A percentile compares a stretch with the other conserved stretches of the same genome.
These are phyloP conservation scores for Coemansia sp. DNA, from an alignment of 192 early-diverging fungal genomes.

Conservation along the genomic window DNA sequence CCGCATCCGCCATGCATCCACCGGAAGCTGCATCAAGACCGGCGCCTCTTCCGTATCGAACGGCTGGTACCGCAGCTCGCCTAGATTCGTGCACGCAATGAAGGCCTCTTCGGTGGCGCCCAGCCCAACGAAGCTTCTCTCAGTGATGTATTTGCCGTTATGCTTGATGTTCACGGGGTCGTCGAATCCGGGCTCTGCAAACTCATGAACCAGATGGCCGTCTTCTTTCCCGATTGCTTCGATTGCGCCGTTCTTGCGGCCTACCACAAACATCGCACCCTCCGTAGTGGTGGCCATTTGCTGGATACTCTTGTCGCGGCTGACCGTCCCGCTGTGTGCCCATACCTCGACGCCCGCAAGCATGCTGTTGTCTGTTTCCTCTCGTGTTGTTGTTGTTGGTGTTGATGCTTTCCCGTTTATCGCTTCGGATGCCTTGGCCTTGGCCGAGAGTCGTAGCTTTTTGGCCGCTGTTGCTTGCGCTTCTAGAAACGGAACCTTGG, in stretches of 20 bases:
- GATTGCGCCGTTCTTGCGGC: constrained; percentile 31
- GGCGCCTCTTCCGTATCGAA: constrained; percentile 9
- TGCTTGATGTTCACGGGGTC: constrained; percentile 18
- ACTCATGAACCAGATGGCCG: constrained; percentile 20
- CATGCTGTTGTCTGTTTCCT: neutral
- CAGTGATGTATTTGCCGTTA: constrained; percentile 28
- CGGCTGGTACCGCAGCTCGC: constrained; percentile 41
- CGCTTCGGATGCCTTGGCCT: constrained; percentile 30
- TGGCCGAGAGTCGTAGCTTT: constrained; percentile 37
- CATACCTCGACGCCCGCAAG: constrained; percentile 27
- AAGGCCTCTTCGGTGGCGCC: constrained; percentile 18
- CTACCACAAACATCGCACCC: constrained; percentile 24
- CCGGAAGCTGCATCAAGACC: constrained; percentile 36
- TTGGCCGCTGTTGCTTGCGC: constrained; percentile 47
- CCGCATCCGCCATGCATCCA: constrained; percentile 67
- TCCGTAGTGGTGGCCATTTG: constrained; percentile 24
- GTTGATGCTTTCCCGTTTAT: constrained; percentile 24
- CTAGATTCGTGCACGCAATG: constrained; percentile 43
- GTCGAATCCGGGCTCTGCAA: constrained; percentile 23
- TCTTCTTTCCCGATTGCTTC: constrained; percentile 22
- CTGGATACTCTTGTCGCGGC: constrained; percentile 25
- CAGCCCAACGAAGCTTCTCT: constrained; percentile 28
- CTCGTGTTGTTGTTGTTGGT: constrained; percentile 10
- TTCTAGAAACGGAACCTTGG: constrained; percentile 43
- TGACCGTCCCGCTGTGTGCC: constrained; percentile 27